These are phyloP conservation scores for Cladochytrium replicatum DNA, from an alignment of 192 early-diverging fungal species.

Conservation along the genomic window DNA sequence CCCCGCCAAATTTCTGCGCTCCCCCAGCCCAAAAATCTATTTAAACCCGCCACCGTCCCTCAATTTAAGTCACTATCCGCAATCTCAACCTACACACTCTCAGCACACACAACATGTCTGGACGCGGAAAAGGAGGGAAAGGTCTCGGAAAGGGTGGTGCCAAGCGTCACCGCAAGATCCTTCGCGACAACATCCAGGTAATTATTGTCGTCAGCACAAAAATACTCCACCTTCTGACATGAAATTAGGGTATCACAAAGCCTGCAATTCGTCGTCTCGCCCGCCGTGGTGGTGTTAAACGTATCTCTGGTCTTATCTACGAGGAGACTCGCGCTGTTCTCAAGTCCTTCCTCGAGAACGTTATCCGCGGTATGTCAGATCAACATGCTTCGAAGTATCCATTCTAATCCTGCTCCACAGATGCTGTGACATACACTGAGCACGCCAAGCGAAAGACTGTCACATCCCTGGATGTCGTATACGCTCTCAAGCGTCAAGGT, in stretches of 20 bases:
- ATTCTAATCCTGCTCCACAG: no score
- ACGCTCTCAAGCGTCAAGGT: constrained; percentile 95
- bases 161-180: constrained; percentile 99
- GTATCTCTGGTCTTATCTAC: constrained; percentile 99
- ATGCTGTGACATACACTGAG: constrained; percentile 98
- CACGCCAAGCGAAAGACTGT: constrained; percentile 99
- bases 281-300: constrained; percentile 99
- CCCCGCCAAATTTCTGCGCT: no score
- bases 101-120: no score
- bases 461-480: constrained; percentile 98
- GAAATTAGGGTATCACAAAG: constrained; percentile 98
- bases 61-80: no score
- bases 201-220: no score
- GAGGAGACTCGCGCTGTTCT: constrained; percentile 97
- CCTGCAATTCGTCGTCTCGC: constrained; percentile 98
- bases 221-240: no score
- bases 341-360: constrained; percentile 98
- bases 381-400: no score
- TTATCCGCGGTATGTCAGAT: no score
- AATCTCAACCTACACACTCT: no score
- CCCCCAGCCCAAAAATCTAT: no score
- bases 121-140: constrained; percentile 99
- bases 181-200: constrained; percentile 93
- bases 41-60: no score
- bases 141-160: constrained; percentile 98